Evolutionary conservation across 352 stramenopile species (phyloP).

Genomic region (Phytophthora sp.): DNA sequence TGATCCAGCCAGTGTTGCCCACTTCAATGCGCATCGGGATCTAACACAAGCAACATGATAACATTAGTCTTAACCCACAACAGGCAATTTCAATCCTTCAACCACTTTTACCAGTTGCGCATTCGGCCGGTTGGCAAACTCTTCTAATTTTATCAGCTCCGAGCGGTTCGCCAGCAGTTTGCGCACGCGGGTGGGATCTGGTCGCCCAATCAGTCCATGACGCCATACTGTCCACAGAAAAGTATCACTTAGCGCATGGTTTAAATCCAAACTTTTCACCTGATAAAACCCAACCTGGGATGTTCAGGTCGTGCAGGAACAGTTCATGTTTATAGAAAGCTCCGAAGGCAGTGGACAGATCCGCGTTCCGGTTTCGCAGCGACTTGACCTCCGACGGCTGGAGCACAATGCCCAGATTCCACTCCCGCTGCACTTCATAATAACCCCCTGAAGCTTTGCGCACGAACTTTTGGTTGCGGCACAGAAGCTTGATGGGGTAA

Average conservation of each 20-base stretch:
- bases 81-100: not conserved
- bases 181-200: slow-evolving; percentile 68
- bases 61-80: not conserved
- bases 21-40: slow-evolving; percentile 78
- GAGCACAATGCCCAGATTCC: slow-evolving; percentile 73
- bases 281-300: slow-evolving; percentile 65
- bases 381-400: slow-evolving; percentile 83
- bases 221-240: slow-evolving; percentile 67
- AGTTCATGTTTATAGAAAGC: slow-evolving; percentile 80
- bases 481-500: slow-evolving; percentile 65
- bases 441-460: slow-evolving; percentile 50
- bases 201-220: slow-evolving; percentile 74
- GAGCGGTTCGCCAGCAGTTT: slow-evolving; percentile 79
- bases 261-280: no score
- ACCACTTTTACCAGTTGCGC: slow-evolving; percentile 61
- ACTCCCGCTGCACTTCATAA: slow-evolving; percentile 77
- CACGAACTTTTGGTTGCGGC: slow-evolving; percentile 73
- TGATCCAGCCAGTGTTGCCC: slow-evolving; percentile 84
- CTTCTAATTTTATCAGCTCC: slow-evolving; percentile 80
- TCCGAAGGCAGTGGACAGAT: slow-evolving; percentile 77
- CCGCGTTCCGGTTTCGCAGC: slow-evolving; percentile 64
- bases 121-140: slow-evolving; percentile 65
- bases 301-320: slow-evolving; percentile 79
- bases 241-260: slow-evolving; percentile 22
- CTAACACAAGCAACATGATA: slow-evolving; percentile 30